Base-by-base conservation (phyloP, 352 stramenopile species). In the Globisporangium spinosum region DNA sequence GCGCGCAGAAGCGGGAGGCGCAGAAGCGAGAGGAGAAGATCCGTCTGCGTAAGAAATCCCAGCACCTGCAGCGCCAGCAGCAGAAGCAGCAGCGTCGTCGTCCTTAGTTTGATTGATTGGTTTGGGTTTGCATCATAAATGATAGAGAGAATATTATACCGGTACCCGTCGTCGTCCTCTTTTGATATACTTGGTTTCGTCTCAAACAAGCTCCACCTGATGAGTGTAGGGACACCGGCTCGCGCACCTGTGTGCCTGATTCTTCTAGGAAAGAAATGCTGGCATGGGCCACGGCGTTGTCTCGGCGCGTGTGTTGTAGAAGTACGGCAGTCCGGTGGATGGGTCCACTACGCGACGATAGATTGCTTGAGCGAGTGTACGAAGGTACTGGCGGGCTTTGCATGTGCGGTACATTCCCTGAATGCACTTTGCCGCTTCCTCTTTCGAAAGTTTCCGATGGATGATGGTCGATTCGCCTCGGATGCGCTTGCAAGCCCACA, bases 21-120 rank as follows among this genome's bases (percentile, higher is more conserved):
- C 71, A 77, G 32, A 94, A 94, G 70, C 80, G 86, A 10, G 88
- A 96, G 63, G 83, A 92, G 62, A 86, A 85, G 43, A 96, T 96
- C 68, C 83, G 85, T n/a, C 75, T 77, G 59, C 80, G 82, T 47
- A 96, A 96, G 68, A 96, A 93, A 76, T 55, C 77, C 23, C 78
- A 89, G 64, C 88, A 94, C 61, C 49, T 93, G 25, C 75, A 89
- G 60, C 82, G 85, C 43, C 76, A 79, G 23, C 73, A 87, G 70
- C 64, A 82, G 61, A 86, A 85, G 74, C 74, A 72, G 53, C 78
- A 90, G 63, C 75, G 66, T 32, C 71, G 78, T 55, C 75, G 65
- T 20, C 68, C 67, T 67, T 60, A 54, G 64, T 65, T 61, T 57
- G 40, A 10, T 32, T 27, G 10, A 20, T 4, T 27, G 10, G 9